Conservation (phyloP, 441 rosid genomes). For the Raphanus hybrid region DNA sequence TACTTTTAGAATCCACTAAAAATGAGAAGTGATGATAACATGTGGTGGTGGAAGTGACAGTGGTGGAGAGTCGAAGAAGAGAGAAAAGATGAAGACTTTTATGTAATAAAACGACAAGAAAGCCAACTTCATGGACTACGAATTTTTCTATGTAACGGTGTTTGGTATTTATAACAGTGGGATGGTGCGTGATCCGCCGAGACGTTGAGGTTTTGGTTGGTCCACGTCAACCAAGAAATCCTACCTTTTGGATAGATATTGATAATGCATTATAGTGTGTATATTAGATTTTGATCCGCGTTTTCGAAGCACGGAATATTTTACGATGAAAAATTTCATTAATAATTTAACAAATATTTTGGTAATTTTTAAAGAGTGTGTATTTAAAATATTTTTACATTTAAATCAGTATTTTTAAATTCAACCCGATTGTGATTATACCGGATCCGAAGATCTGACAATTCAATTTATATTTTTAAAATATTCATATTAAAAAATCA, state of each 20-base stretch:
- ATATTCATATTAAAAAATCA: no score
- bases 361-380: no score
- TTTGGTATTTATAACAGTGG: not conserved
- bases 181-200: conserved; percentile 15
- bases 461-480: no score
- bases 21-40: conserved; percentile 21
- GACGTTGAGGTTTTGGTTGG: conserved; percentile 51
- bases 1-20: conserved; percentile 37
- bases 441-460: no score
- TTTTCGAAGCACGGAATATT: no score
- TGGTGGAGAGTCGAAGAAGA: conserved; percentile 29
- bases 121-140: conserved; percentile 18
- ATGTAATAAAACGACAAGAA: conserved; percentile 31
- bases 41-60: conserved; percentile 12
- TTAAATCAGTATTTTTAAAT: no score
- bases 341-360: no score
- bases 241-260: conserved; percentile 56
- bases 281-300: no score
- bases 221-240: conserved; percentile 68
- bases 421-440: no score
- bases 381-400: no score
- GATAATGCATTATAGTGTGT: not conserved
- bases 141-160: conserved; percentile 26
- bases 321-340: no score
- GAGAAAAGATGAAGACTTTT: conserved; percentile 19